Percentiles rank a stretch among this genome's conserved stretches.
Evolutionary conservation across 768 basidiomycete genomes (phyloP).

Genomic region (Trametes punicea): DNA sequence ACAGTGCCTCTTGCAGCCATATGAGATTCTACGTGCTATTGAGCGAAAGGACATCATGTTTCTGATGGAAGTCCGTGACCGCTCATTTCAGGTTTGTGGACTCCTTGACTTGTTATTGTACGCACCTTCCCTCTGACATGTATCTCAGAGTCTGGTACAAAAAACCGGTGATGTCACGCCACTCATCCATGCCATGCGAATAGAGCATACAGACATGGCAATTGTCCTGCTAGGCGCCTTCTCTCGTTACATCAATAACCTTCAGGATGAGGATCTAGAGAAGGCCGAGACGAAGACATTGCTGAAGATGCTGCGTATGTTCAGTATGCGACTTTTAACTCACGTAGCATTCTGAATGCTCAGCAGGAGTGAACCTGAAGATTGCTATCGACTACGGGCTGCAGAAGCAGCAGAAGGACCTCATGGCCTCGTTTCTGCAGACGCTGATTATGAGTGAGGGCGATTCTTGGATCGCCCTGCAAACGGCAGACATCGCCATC

Average conservation of each 20-base stretch:
- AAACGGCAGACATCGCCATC: constrained; percentile 63
- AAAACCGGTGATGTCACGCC: constrained; percentile 86
- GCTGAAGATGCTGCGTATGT: constrained; percentile 76
- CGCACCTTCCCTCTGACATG: neutral
- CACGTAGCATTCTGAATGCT: neutral
- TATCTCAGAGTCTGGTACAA: constrained; percentile 79
- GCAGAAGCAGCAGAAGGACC: constrained; percentile 72
- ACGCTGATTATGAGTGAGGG: constrained; percentile 97
- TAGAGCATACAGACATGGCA: constrained; percentile 80
- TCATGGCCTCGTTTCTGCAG: constrained; percentile 92
- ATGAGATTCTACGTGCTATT: constrained; percentile 77
- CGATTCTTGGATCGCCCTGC: constrained; percentile 79
- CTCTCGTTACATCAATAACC: constrained; percentile 86
- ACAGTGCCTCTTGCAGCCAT: constrained; percentile 37
- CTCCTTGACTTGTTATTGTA: neutral
- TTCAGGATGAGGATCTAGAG: constrained; percentile 76
- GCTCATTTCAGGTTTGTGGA: constrained; percentile 67
- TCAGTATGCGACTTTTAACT: neutral
- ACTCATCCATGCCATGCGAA: constrained; percentile 85
- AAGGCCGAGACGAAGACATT: constrained; percentile 63
- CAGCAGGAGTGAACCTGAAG: constrained; percentile 75
- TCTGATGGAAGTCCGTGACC: constrained; percentile 80
- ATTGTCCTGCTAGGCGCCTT: constrained; percentile 87
- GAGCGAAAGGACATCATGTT: constrained; percentile 80
- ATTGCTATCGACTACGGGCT: constrained; percentile 89